Base-by-base conservation (phyloP, 192 early-diverging fungal species). In the Entomortierella chlamydospora region DNA sequence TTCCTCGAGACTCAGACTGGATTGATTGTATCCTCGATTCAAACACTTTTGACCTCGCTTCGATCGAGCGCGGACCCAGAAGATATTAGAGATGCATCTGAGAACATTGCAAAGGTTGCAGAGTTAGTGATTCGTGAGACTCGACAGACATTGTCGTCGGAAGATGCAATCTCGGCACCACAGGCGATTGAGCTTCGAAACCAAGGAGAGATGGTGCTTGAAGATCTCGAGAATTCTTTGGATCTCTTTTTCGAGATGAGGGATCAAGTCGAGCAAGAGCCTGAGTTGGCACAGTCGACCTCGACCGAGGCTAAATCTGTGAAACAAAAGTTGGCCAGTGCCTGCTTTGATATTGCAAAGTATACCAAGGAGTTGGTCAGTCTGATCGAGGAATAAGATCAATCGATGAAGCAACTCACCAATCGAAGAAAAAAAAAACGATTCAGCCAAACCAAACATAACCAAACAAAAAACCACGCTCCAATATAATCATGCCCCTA, bases 301-400 rank as follows among this genome's bases (percentile, higher is more conserved):
- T 45, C 66, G 18, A 72, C 85, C 22, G 80, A 83, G 52, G 88
- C 89, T 37, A 93, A 90, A 68, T 85, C 87, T 1, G 84, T 90
- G 67, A 98, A 97, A 81, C 93, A 95, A 78, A 82, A 92, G 58
- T 82, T 98, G 57, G 95, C 94, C 4, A 91, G 90, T 50, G 93
- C 91, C 1, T 83, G 90, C 45, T 95, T 95, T 84, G 95, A 98
- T 65, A 94, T 98, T 73, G 96, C 95, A 25, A 95, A 94, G 83
- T 91, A 84, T 71, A 94, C 94, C 45, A 95, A 95, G 74, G 93
- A 93, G 30, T 83, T 98, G 23, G 88, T 96, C 52, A 86, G 86
- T 57, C 84, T 95, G 61, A 76, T 83, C 29, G 67, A 80, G 39
- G 74, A 70, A 17, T 78, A 73, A 26, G 34, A 37, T 20, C 6